Evolutionary conservation across 768 basidiomycete genomes (phyloP).

Genomic region (Neoboletus magnificus): DNA sequence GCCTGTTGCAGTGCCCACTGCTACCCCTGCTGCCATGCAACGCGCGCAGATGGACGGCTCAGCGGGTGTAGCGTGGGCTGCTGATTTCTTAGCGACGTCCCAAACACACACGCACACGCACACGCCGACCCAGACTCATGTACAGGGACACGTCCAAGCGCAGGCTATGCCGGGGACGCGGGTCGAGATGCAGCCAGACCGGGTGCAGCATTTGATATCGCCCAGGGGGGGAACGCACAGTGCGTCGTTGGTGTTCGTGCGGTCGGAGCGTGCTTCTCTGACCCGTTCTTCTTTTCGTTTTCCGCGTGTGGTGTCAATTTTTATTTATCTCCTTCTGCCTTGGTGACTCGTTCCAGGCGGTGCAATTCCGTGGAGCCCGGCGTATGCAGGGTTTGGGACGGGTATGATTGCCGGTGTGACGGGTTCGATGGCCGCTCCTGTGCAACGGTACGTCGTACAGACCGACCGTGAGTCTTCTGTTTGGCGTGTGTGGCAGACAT

Average conservation of each 20-base stretch:
- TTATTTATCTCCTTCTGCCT: neutral
- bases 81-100: slow-evolving; percentile 46
- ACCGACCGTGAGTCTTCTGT: slow-evolving; percentile 42
- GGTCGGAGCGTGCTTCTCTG: neutral
- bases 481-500: neutral
- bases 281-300: neutral
- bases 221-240: slow-evolving; percentile 11
- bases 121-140: neutral
- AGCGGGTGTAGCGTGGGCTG: slow-evolving; percentile 48
- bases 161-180: slow-evolving; percentile 1
- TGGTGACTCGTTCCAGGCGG: slow-evolving; percentile 25
- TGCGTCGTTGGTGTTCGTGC: slow-evolving; percentile 8
- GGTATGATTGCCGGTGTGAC: slow-evolving; percentile 36
- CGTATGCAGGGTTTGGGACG: slow-evolving; percentile 37
- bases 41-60: slow-evolving; percentile 16
- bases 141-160: slow-evolving; percentile 11
- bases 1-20: slow-evolving; percentile 3
- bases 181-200: slow-evolving; percentile 13
- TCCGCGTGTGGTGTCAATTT: neutral
- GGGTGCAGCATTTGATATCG: slow-evolving; percentile 1
- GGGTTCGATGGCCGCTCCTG: slow-evolving; percentile 13
- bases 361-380: slow-evolving; percentile 40
- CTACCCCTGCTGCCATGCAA: slow-evolving; percentile 6
- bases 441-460: slow-evolving; percentile 26
- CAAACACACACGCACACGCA: neutral